Conservation (phyloP, 805 yeast species). For the Scheffersomyces amazonensis region DNA sequence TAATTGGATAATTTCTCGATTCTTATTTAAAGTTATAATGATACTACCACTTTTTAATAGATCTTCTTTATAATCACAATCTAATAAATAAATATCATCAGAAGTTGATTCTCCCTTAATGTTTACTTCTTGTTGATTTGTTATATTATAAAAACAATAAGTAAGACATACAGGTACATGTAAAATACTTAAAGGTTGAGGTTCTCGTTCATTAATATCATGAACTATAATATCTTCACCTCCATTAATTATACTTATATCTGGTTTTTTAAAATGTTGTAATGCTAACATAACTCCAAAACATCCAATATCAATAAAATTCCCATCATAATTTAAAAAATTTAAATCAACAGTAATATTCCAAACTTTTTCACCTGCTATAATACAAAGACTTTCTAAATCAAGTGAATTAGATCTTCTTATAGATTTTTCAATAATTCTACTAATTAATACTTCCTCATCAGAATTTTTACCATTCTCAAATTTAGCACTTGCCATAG, state of each 20-base stretch:
- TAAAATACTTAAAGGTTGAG: constrained; percentile 78
- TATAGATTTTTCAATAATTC: constrained; percentile 89
- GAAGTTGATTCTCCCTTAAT: constrained; percentile 61
- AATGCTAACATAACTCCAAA: constrained; percentile 86
- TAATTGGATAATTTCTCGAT: constrained; percentile 87
- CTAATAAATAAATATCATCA: constrained; percentile 63
- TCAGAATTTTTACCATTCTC: constrained; percentile 72
- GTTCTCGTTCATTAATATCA: constrained; percentile 74
- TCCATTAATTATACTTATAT: constrained; percentile 46
- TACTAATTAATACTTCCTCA: constrained; percentile 74
- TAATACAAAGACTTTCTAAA: constrained; percentile 83
- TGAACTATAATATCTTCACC: constrained; percentile 64
- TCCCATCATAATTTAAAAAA: constrained; percentile 88
- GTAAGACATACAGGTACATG: constrained; percentile 91
- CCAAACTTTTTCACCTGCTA: constrained; percentile 93
- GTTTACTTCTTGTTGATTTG: constrained; percentile 55
- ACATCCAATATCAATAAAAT: constrained; percentile 85
- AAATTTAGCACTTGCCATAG: constrained; percentile 86
- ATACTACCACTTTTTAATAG: constrained; percentile 70
- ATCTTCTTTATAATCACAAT: constrained; percentile 79
- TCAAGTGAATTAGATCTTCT: constrained; percentile 89
- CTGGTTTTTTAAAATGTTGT: constrained; percentile 80
- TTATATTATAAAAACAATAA: constrained; percentile 78
- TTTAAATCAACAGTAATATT: constrained; percentile 85
- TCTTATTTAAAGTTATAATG: constrained; percentile 84